A percentile compares a stretch with the other conserved stretches of the same genome.
These are phyloP conservation scores for Tetrapisispora namnaoensis DNA, from an alignment of 805 yeast species.

Conservation along the genomic window DNA sequence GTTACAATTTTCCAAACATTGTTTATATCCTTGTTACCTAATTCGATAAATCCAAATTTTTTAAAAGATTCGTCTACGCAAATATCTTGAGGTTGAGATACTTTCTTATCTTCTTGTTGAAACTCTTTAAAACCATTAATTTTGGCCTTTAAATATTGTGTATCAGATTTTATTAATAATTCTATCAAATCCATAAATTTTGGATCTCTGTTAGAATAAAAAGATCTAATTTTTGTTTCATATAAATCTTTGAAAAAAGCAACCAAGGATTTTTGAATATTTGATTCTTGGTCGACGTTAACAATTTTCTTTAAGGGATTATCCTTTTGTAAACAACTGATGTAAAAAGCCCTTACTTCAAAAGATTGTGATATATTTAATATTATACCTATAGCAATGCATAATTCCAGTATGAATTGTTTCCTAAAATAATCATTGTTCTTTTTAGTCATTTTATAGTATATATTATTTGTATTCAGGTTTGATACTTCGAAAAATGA, in stretches of 20 bases:
- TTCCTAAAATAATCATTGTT: conserved; percentile 23
- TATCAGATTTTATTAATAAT: conserved; percentile 10
- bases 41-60: conserved; percentile 23
- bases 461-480: conserved; percentile 12
- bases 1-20: conserved; percentile 33
- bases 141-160: conserved; percentile 11
- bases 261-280: conserved; percentile 10
- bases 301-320: conserved; percentile 9
- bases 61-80: conserved; percentile 16
- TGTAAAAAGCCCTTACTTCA: conserved; percentile 15
- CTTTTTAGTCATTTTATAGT: conserved; percentile 14
- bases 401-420: conserved; percentile 21
- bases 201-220: conserved; percentile 20
- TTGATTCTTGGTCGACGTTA: conserved; percentile 7
- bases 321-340: conserved; percentile 15
- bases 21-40: conserved; percentile 27
- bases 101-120: conserved; percentile 9
- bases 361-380: conserved; percentile 10
- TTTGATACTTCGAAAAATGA: conserved; percentile 17
- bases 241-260: conserved; percentile 10
- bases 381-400: conserved; percentile 11
- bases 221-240: conserved; percentile 12
- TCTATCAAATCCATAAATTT: conserved; percentile 10
- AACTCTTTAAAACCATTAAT: conserved; percentile 20
- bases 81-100: not conserved